Base-by-base conservation (phyloP, 305 asterid species). In the Andrographis paniculata region DNA sequence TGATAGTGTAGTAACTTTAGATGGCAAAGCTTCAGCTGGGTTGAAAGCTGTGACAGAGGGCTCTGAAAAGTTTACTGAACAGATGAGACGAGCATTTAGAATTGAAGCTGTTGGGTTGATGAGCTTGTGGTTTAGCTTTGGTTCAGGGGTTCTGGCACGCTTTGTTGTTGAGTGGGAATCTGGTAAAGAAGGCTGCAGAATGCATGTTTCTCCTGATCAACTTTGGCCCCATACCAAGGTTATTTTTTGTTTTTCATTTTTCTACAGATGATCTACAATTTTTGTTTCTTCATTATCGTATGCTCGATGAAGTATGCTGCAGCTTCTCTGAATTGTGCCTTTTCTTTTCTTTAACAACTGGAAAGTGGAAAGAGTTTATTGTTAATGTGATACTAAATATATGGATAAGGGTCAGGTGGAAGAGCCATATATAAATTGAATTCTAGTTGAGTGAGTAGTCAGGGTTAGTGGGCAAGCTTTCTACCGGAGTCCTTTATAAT, bases 181-280 rank as follows among this genome's bases (percentile, higher is more conserved):
- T 48, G 91, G 94, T 59, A 92, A 84, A 79, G 94, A 74, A 59
- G 99, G 97, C 56, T 92, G 99, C 69, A 84, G 91, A 63, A 84
- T 92, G 94, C 99, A 92, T 68, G 99, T 92, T 57, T 87, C 97
- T 23, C 99, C 97, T 4, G 97, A 92, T 62, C 99, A 92, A 63
- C 93, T 84, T 54, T 92, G 97, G 97, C 95, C 99, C 40, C 99
- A 87, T 47, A 87, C 99, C 11, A 92, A 92, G 99, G 99, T 92
- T 47, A 59, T 67, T 65, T 52, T 37, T 45, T 49, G 12, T 50
- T 53, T 43, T 51, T 22, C 28, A 23, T n/a, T n/a, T n/a, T n/a
- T n/a, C 27, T 63, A 28, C 59, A 43, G 28, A 53, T 37, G 18
- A 48, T 51, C 37, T 17, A 47, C 47, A 28, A 20, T 17, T 20